Evolutionary conservation across 106 monocot species (phyloP).

Genomic region (Vanilla planifolia): DNA sequence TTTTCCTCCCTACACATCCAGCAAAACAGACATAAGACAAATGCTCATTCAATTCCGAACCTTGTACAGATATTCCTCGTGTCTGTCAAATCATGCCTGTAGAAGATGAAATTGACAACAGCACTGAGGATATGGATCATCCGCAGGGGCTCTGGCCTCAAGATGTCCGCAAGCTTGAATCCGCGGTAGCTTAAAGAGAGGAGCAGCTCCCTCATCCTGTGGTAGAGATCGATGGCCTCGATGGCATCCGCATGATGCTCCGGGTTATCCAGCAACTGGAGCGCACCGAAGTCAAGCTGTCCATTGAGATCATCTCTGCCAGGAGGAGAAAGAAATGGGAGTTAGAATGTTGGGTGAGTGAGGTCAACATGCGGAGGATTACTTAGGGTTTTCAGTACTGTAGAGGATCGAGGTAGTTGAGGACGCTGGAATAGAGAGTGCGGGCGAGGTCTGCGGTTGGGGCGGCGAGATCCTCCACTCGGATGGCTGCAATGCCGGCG

Average conservation of each 20-base stretch:
- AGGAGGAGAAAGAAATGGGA: background rate
- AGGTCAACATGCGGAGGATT: background rate
- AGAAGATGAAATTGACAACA: slow-evolving; percentile 54
- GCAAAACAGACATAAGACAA: background rate
- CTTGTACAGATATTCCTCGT: background rate
- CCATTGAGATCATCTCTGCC: slow-evolving; percentile 30
- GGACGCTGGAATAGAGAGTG: slow-evolving; percentile 27
- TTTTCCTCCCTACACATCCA: slow-evolving; percentile 6
- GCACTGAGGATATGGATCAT: slow-evolving; percentile 49
- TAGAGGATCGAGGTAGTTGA: slow-evolving; percentile 36
- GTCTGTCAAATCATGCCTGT: slow-evolving; percentile 29
- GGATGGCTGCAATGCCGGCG: slow-evolving; percentile 17
- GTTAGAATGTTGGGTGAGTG: background rate
- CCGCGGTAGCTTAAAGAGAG: slow-evolving; percentile 19
- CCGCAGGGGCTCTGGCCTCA: slow-evolving; percentile 37
- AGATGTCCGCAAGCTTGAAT: slow-evolving; percentile 47
- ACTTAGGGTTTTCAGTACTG: slow-evolving; percentile 21
- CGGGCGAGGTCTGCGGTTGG: slow-evolving; percentile 32
- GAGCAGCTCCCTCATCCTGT: slow-evolving; percentile 30
- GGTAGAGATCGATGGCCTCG: slow-evolving; percentile 23
- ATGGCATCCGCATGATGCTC: slow-evolving; percentile 37
- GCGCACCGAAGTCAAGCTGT: slow-evolving; percentile 53
- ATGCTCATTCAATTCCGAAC: too few relatives aligned
- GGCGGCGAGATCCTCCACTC: slow-evolving; percentile 21
- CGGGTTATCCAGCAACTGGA: slow-evolving; percentile 64